These are phyloP conservation scores for Mycena epipterygia DNA, from an alignment of 768 basidiomycete genomes.

Conservation along the genomic window DNA sequence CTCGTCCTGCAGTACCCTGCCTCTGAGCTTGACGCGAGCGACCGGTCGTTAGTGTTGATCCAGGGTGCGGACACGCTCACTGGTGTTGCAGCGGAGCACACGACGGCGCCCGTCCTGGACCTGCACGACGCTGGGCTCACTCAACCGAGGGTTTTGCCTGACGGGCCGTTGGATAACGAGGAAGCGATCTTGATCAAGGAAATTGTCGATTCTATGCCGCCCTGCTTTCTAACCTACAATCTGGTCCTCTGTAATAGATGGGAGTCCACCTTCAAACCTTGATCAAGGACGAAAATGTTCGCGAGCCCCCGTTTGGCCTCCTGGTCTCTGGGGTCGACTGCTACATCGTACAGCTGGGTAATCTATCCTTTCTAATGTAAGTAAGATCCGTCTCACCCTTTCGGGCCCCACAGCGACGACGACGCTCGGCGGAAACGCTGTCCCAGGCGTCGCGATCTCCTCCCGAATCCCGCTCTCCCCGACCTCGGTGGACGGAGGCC, in stretches of 20 bases:
- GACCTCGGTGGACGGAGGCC: not conserved
- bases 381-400: too few relatives aligned
- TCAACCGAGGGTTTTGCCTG: not conserved
- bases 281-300: not conserved
- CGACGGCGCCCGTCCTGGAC: too few relatives aligned
- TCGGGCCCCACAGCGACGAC: too few relatives aligned
- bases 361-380: too few relatives aligned
- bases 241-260: not conserved
- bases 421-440: too few relatives aligned
- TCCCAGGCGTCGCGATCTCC: not conserved
- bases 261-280: not conserved
- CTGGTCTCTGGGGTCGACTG: not conserved
- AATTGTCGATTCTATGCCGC: not conserved
- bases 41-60: too few relatives aligned
- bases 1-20: too few relatives aligned
- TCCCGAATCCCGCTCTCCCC: not conserved
- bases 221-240: not conserved
- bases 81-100: too few relatives aligned
- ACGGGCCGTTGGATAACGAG: not conserved
- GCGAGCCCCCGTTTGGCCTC: not conserved
- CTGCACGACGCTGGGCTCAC: not conserved
- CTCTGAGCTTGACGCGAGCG: too few relatives aligned
- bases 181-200: not conserved
- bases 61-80: too few relatives aligned
- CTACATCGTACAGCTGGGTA: too few relatives aligned